Conservation (phyloP, 2,329 filamentous ascomycete species). For the Curvularia eragrostidis region DNA sequence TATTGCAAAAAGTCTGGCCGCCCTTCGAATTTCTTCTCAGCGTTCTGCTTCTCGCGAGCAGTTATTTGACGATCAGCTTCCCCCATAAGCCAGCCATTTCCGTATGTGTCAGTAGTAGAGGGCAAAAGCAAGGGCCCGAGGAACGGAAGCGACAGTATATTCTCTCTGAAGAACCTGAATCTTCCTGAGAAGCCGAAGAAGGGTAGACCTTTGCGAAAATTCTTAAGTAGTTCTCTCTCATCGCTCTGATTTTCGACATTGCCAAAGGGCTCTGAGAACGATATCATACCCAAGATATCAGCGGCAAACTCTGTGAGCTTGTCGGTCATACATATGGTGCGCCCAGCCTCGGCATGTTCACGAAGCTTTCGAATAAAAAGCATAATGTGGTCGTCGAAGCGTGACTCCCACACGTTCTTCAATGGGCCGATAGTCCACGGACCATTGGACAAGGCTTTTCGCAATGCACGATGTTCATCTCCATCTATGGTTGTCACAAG, state of each 20-base stretch:
- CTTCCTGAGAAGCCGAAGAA: slow-evolving; percentile 50
- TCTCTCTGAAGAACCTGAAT: slow-evolving; percentile 46
- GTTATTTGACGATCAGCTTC: slow-evolving; percentile 46
- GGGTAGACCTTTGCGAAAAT: slow-evolving; percentile 49
- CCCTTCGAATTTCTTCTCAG: slow-evolving; percentile 26
- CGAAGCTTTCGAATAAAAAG: slow-evolving; percentile 46
- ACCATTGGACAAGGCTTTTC: slow-evolving; percentile 49
- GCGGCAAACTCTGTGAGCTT: slow-evolving; percentile 52
- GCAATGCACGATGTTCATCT: slow-evolving; percentile 43
- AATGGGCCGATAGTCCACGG: slow-evolving; percentile 50
- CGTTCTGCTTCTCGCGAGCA: slow-evolving; percentile 36
- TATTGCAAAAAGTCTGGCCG: slow-evolving; percentile 48
- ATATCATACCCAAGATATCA: slow-evolving; percentile 53
- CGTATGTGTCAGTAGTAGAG: slow-evolving; percentile 33
- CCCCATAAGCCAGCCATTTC: slow-evolving; percentile 50
- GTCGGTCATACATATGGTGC: slow-evolving; percentile 44
- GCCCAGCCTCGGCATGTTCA: slow-evolving; percentile 32
- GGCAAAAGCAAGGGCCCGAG: slow-evolving; percentile 43
- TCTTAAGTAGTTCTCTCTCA: slow-evolving; percentile 46
- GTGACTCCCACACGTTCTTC: slow-evolving; percentile 50
- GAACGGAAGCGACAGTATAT: slow-evolving; percentile 36
- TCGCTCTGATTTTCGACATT: slow-evolving; percentile 51
- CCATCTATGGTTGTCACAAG: slow-evolving; percentile 46
- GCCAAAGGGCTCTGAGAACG: slow-evolving; percentile 49
- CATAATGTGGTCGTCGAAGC: slow-evolving; percentile 47